Percentiles rank a stretch among this genome's conserved stretches.
phyloP scores from a whole-genome alignment of 345 rosid genomes.

The Toxicodendron radicans region DNA sequence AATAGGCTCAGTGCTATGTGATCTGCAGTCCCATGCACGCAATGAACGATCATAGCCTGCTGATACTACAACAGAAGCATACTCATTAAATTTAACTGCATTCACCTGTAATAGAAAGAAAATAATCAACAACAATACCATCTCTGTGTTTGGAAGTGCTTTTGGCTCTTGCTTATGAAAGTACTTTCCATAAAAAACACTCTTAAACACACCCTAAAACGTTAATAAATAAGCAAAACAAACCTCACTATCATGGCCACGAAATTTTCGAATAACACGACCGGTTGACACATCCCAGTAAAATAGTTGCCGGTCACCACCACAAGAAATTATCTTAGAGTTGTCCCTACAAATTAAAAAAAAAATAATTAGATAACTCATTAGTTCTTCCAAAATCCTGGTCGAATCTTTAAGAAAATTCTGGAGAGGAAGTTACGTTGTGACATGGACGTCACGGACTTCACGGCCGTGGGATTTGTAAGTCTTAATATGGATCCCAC shows the following conservation, averaged over 20 bases:
- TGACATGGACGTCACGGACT: slow-evolving; percentile 96
- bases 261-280: slow-evolving; percentile 84
- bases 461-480: slow-evolving; percentile 97
- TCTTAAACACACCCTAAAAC: not conserved
- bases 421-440: slow-evolving; percentile 41
- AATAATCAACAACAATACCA: not conserved
- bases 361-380: not conserved
- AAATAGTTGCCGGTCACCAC: slow-evolving; percentile 90
- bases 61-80: slow-evolving; percentile 80
- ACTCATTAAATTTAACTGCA: slow-evolving; percentile 85
- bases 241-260: slow-evolving; percentile 94
- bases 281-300: slow-evolving; percentile 98
- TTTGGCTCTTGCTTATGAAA: not conserved
- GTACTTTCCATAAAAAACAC: not conserved
- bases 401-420: not conserved
- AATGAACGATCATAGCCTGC: slow-evolving; percentile 91
- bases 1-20: slow-evolving; percentile 90
- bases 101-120: slow-evolving; percentile 56
- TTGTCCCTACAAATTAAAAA: slow-evolving; percentile 57
- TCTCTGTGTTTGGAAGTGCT: not conserved
- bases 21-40: slow-evolving; percentile 97
- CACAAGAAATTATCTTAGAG: slow-evolving; percentile 84
- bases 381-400: too few relatives aligned
- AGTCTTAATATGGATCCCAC: slow-evolving; percentile 88
- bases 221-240: not conserved